Conservation (phyloP, 2,329 filamentous ascomycete genomes). For the Sporothrix mexicana region DNA sequence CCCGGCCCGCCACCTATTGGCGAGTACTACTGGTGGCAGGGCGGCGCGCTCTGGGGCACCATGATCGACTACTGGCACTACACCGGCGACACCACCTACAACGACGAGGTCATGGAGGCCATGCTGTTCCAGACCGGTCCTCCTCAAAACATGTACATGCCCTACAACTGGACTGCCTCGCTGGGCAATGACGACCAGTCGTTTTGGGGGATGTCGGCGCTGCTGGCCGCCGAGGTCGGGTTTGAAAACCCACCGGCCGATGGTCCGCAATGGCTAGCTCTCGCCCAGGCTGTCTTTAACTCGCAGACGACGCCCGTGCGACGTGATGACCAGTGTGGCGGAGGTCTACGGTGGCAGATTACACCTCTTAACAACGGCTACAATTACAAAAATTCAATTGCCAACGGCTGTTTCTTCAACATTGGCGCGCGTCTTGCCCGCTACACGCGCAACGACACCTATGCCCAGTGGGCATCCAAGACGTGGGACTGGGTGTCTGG, state of each 20-base stretch:
- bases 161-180: conserved; percentile 50
- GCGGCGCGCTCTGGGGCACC: conserved; percentile 42
- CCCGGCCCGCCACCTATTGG: conserved; percentile 43
- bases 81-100: conserved; percentile 58
- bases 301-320: conserved; percentile 55
- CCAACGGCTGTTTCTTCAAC: conserved; percentile 58
- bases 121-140: conserved; percentile 55
- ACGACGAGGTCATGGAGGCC: conserved; percentile 53
- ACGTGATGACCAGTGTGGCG: conserved; percentile 61
- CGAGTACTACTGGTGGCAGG: conserved; percentile 46
- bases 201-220: conserved; percentile 63
- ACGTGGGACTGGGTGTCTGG: conserved; percentile 62
- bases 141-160: conserved; percentile 56
- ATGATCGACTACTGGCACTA: conserved; percentile 50
- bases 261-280: conserved; percentile 56
- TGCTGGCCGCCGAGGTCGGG: conserved; percentile 60
- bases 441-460: conserved; percentile 64
- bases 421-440: conserved; percentile 63
- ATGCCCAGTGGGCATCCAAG: conserved; percentile 60
- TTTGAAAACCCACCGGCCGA: conserved; percentile 54
- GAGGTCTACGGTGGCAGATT: conserved; percentile 72
- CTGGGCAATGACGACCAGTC: conserved; percentile 65
- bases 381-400: conserved; percentile 63
- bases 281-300: conserved; percentile 65
- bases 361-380: conserved; percentile 67